Conservation (phyloP, 1,284 basidiomycete species). For the Trichosporon faecale region DNA sequence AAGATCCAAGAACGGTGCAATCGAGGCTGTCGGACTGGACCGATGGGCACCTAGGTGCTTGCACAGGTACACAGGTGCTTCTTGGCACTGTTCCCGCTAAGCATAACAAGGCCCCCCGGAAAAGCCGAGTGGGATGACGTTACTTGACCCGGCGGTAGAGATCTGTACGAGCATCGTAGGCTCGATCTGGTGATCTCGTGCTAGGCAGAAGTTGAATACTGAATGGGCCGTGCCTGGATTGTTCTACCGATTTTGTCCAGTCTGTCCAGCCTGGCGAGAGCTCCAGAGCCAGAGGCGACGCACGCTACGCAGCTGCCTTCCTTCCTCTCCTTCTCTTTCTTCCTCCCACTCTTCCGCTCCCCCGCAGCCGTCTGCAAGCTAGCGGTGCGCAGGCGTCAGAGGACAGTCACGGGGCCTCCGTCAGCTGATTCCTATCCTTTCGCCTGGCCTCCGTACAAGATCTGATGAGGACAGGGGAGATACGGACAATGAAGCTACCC, state of each 20-base stretch:
- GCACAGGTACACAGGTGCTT: background rate
- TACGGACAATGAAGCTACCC: background rate
- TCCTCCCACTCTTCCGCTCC: no score
- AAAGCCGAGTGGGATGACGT: background rate
- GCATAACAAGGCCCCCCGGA: no score
- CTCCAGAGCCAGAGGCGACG: no score
- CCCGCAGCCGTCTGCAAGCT: no score
- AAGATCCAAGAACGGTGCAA: no score
- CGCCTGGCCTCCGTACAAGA: background rate
- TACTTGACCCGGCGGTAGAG: background rate
- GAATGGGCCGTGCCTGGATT: background rate
- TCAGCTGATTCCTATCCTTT: constrained; percentile 2
- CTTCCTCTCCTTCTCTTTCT: no score
- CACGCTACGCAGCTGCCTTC: background rate
- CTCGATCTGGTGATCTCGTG: background rate
- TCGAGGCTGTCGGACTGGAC: background rate
- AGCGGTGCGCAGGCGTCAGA: background rate
- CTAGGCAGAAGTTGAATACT: background rate
- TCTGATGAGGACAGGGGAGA: background rate
- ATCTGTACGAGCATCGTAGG: background rate
- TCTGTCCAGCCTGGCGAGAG: no score
- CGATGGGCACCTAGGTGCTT: background rate
- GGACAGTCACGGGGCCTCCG: background rate
- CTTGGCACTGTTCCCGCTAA: background rate
- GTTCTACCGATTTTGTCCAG: no score